Evolutionary conservation across 1,284 basidiomycete species (phyloP).

Genomic region (Ceratobasidium sp.): DNA sequence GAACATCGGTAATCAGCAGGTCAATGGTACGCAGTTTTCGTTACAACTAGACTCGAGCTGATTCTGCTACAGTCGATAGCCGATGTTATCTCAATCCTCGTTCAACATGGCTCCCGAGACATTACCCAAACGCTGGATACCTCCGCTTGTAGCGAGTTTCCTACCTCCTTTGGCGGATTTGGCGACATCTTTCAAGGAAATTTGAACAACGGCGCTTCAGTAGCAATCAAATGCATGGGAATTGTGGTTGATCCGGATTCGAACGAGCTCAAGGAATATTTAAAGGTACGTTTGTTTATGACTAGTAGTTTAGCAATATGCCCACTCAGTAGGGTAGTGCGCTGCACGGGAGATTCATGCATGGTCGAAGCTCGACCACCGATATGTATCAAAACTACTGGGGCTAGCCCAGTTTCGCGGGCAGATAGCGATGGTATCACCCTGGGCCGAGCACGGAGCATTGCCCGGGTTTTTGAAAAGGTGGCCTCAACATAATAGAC

Average conservation of each 20-base stretch:
- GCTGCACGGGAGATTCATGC: slow-evolving; percentile 22
- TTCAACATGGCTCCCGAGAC: not conserved
- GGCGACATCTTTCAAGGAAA: slow-evolving; percentile 14
- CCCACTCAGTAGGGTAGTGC: not conserved
- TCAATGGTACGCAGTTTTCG: not conserved
- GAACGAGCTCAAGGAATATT: not conserved
- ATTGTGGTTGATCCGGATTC: not conserved
- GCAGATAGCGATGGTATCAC: slow-evolving; percentile 17
- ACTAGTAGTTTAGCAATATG: not conserved
- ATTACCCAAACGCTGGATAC: not conserved
- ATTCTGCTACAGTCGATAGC: not conserved
- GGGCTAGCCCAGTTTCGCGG: slow-evolving; percentile 3
- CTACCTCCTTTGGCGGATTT: not conserved
- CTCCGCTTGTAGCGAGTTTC: not conserved
- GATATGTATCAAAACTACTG: not conserved
- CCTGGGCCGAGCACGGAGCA: slow-evolving; percentile 1
- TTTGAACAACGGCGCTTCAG: not conserved
- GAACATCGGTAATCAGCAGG: not conserved
- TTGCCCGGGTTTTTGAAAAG: not conserved
- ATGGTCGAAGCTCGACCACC: slow-evolving; percentile 18
- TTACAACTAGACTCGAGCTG: not conserved
- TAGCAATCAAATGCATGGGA: slow-evolving; percentile 13
- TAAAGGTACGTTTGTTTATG: not conserved
- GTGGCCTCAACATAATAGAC: not conserved
- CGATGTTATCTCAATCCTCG: not conserved